Base-by-base conservation (phyloP, 371 early-diverging fungal genomes). In the Conidiobolus incongruus region DNA sequence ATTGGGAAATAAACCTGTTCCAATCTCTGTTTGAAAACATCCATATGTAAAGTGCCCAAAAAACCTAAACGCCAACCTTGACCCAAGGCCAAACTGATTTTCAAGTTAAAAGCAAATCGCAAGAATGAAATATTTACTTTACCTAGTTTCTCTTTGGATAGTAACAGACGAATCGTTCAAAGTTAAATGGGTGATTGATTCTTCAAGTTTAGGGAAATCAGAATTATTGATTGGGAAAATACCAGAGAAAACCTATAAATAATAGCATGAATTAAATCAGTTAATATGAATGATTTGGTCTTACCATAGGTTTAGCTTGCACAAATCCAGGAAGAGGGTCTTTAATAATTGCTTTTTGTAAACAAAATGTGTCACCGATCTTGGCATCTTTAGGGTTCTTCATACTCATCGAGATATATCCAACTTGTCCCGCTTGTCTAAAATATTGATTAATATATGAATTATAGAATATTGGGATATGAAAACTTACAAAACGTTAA, bases 1-100 rank as follows among this genome's bases (percentile, higher is more conserved):
- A n/a, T n/a, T n/a, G n/a, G n/a, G n/a, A n/a, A n/a, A n/a, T n/a
- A n/a, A 61, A 75, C 75, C 56, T 91, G 81, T 51, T 94, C 91
- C 32, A 96, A 56, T 21, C 97, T 64, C 50, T 94, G 89, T 21
- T 82, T 62, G 52, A 96, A 94, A 13, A 96, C 95, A 53, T 96
- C 97, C 94, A 94, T 86, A 45, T 93, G 95, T 24, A 96, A 52
- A 0, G 88, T 91, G 3, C 95, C 97, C 47, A 93, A 51, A 47
- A 96, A 96, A 1, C 97, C 97, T 16, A 96, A 63, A 17, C 97
- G 72, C 76, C 88, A 96, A 1, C 97, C 97, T 61, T 90, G 94
- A 1, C 97, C 97, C 13, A 96, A 49, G 12, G 92, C 83, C 35
- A 60, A 63, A 52, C 77, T 74, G 8, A 12, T 31, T 22, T 47